A percentile compares a stretch with the other conserved stretches of the same genome.
These are phyloP conservation scores for Fragaria iinumae DNA, from an alignment of 306 rosid species.

Conservation along the genomic window DNA sequence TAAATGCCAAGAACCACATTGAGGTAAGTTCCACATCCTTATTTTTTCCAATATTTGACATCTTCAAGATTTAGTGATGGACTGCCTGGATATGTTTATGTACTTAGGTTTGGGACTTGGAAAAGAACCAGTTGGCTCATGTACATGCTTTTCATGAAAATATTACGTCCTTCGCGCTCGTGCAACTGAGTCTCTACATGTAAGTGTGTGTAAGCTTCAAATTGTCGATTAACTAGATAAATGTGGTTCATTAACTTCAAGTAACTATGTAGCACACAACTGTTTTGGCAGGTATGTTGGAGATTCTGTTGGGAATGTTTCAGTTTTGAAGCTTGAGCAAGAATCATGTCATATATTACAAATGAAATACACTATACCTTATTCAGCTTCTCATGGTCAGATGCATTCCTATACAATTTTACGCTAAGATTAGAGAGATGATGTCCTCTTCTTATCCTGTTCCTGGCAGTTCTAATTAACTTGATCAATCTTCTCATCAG, in stretches of 20 bases:
- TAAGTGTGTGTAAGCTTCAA: conserved; percentile 39
- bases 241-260: background rate
- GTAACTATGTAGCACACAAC: conserved; percentile 11
- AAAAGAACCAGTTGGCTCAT: conserved; percentile 47
- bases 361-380: conserved; percentile 67
- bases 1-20: conserved; percentile 57
- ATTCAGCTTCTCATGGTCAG: conserved; percentile 69
- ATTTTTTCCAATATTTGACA: background rate
- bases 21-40: conserved; percentile 46
- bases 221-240: conserved; percentile 6
- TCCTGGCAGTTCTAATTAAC: background rate
- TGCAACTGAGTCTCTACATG: conserved; percentile 60
- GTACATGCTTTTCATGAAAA: conserved; percentile 49
- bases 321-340: conserved; percentile 68
- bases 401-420: conserved; percentile 12
- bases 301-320: conserved; percentile 64
- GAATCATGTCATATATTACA: conserved; percentile 45
- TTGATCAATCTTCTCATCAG: conserved; percentile 39
- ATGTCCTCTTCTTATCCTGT: background rate
- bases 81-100: background rate
- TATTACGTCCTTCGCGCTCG: conserved; percentile 55
- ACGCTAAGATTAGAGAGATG: background rate
- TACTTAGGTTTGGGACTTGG: conserved; percentile 83
- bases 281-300: conserved; percentile 65
- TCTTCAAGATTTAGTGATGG: background rate